Evolutionary conservation across 257 asterid genomes (phyloP).

Genomic region (Gentiana dahurica): DNA sequence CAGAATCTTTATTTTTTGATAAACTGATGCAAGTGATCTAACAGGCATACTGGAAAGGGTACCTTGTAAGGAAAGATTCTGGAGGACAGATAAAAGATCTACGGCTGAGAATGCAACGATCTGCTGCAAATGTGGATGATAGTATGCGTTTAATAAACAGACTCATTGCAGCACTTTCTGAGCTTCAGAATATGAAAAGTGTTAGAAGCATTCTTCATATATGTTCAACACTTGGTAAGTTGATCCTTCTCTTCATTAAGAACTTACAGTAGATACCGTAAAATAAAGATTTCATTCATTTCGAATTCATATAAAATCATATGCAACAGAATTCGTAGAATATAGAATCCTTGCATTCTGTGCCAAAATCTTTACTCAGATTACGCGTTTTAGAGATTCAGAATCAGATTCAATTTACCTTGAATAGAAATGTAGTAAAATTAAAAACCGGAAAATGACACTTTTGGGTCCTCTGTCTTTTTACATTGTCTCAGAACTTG

Average conservation of each 20-base stretch:
- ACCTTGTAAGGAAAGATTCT: slow-evolving; percentile 63
- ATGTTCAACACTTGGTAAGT: slow-evolving; percentile 77
- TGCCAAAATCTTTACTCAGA: too few relatives aligned
- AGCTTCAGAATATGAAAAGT: slow-evolving; percentile 75
- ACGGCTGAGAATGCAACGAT: slow-evolving; percentile 65
- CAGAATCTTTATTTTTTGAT: slow-evolving; percentile 3
- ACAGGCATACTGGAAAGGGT: slow-evolving; percentile 89
- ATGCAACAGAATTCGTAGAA: too few relatives aligned
- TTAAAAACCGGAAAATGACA: too few relatives aligned
- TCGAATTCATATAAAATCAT: too few relatives aligned
- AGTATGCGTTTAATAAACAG: slow-evolving; percentile 81
- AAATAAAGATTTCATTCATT: too few relatives aligned
- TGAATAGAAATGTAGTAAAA: too few relatives aligned
- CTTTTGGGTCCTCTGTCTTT: too few relatives aligned
- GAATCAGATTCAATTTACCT: too few relatives aligned
- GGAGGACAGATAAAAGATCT: slow-evolving; percentile 54
- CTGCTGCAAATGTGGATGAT: slow-evolving; percentile 86
- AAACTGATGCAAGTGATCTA: not conserved
- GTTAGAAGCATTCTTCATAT: slow-evolving; percentile 75
- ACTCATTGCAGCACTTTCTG: slow-evolving; percentile 72
- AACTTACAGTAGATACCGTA: too few relatives aligned
- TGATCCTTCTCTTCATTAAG: not conserved
- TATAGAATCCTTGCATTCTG: too few relatives aligned
- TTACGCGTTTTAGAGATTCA: too few relatives aligned
- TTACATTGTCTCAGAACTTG: too few relatives aligned